Percentiles rank a stretch among this genome's conserved stretches.
Evolutionary conservation across 2,329 filamentous ascomycete species (phyloP).

Genomic region (Hymenoscyphus repandus): DNA sequence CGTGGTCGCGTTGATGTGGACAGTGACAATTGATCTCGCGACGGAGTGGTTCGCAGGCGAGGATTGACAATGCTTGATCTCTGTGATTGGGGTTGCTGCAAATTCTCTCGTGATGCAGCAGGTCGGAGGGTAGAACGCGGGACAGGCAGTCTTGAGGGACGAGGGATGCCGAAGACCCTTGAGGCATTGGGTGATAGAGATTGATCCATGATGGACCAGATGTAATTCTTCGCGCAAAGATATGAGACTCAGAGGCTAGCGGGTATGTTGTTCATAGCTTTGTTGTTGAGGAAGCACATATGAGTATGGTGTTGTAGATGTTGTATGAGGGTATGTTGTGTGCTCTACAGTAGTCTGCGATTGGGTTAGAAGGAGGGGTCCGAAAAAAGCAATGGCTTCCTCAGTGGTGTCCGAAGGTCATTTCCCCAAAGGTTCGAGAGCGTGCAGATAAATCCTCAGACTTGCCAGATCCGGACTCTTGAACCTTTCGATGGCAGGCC

Average conservation of each 20-base stretch:
- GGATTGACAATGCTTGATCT: conserved; percentile 19
- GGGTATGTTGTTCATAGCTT: not conserved
- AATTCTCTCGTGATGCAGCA: conserved; percentile 42
- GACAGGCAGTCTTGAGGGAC: conserved; percentile 49
- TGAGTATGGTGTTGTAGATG: not conserved
- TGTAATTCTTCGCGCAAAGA: not conserved
- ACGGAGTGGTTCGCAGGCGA: conserved; percentile 24
- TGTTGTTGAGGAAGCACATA: not conserved
- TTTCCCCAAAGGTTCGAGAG: not conserved
- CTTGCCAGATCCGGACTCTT: too few species aligned
- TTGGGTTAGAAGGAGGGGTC: not conserved
- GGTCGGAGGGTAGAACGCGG: conserved; percentile 40
- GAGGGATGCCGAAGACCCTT: conserved; percentile 37
- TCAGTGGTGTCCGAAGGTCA: not conserved
- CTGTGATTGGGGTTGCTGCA: conserved; percentile 32
- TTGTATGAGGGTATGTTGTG: not conserved
- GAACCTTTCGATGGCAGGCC: too few species aligned
- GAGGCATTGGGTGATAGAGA: conserved; percentile 12
- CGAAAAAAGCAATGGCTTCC: not conserved
- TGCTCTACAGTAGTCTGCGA: not conserved
- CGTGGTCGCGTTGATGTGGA: conserved; percentile 12
- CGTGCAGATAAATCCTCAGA: not conserved
- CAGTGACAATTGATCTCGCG: conserved; percentile 18
- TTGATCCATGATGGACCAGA: conserved; percentile 25
- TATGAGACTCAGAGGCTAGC: not conserved